Base-by-base conservation (phyloP, 176 grass and related monocot species). In the Metroxylon sagu region DNA sequence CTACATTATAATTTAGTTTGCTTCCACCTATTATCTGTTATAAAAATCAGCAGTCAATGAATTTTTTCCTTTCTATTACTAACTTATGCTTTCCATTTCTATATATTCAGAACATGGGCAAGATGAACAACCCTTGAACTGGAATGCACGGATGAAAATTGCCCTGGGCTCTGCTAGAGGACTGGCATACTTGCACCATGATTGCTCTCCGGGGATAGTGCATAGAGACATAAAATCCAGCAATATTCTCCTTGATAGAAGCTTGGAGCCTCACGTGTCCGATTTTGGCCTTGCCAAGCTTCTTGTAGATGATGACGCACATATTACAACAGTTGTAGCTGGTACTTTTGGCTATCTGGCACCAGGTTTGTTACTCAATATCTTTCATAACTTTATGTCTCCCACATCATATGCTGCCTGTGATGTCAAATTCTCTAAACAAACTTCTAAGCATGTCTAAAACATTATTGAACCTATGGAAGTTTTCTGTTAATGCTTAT, bases 131-230 rank as follows among this genome's bases (percentile, higher is more conserved):
- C 78, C 84, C 14, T 59, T 98, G 71, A 98, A 98, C 31, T 98
- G 93, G 93, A 98, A 98, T 19, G 93, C 93, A 0, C 81, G 87
- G 0, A 98, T 98, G 93, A 98, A 92, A 58, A 98, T 98, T 1
- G 93, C 82, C 50, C 67, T 92, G 15, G 93, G 93, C 0, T 92
- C 93, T 0, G 93, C 93, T 16, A 54, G 88, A 55, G 93, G 93
- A 0, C 18, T 98, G 56, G 93, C 87, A 0, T 98, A 98, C 71
- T 18, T 98, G 63, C 93, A 98, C 70, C 87, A 98, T 29, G 87
- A 98, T 49, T 98, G 93, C 27, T 92, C 93, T 0, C 93, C 93
- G 7, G 85, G 78, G 26, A 98, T 98, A 7, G 76, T 92, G 51
- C 93, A 98, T 54, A 75, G 84, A 57, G 93, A 92, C 55, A 92